These are phyloP conservation scores for Auriscalpium vulgare DNA, from an alignment of 768 basidiomycete genomes.

Conservation along the genomic window DNA sequence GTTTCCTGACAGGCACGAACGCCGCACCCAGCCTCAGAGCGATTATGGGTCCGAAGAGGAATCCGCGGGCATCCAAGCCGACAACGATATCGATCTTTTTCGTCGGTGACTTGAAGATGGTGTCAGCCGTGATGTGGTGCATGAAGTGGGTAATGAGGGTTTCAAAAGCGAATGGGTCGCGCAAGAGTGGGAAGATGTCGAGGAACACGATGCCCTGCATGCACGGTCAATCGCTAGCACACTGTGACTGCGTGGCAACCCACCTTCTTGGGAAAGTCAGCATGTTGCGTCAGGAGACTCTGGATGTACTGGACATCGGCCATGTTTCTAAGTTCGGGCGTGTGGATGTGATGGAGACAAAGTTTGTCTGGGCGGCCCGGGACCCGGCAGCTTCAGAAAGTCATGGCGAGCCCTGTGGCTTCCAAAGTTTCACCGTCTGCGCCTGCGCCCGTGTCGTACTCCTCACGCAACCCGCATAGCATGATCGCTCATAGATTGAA, in stretches of 20 bases:
- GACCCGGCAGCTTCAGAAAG: too few species aligned
- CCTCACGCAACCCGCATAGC: neutral
- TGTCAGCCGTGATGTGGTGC: slow-evolving; percentile 77
- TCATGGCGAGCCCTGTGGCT: too few species aligned
- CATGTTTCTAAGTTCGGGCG: slow-evolving; percentile 32
- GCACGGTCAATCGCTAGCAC: neutral
- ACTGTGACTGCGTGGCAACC: slow-evolving; percentile 3
- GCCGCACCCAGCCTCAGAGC: slow-evolving; percentile 87
- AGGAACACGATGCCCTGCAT: slow-evolving; percentile 81
- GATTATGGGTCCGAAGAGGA: slow-evolving; percentile 88
- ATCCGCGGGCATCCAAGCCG: slow-evolving; percentile 92
- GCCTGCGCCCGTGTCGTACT: too few species aligned
- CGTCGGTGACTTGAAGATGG: slow-evolving; percentile 48
- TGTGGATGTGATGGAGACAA: neutral
- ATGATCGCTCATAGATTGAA: slow-evolving; percentile 29
- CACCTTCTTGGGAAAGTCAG: slow-evolving; percentile 90
- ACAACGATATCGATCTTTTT: slow-evolving; percentile 88
- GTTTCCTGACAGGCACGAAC: slow-evolving; percentile 93
- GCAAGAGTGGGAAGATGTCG: slow-evolving; percentile 91
- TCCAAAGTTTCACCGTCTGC: too few species aligned
- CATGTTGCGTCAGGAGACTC: slow-evolving; percentile 48
- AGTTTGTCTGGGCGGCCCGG: neutral
- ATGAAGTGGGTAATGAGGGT: slow-evolving; percentile 83
- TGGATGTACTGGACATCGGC: slow-evolving; percentile 70
- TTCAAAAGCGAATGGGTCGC: slow-evolving; percentile 82